These are phyloP conservation scores for Penicillium sp. DNA, from an alignment of 2,329 filamentous ascomycete species.

Conservation along the genomic window DNA sequence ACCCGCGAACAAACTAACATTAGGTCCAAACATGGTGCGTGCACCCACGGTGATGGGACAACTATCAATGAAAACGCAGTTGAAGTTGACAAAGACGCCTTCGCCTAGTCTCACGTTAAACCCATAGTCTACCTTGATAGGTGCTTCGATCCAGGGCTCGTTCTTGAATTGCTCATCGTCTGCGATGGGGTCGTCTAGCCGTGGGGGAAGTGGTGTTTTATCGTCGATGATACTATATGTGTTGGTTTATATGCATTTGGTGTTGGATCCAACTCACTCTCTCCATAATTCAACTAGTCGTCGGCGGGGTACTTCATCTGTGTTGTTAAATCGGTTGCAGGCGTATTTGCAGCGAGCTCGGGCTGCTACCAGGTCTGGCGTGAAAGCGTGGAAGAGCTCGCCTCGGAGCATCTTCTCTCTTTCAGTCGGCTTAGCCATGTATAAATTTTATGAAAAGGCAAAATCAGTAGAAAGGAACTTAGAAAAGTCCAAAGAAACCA, in stretches of 20 bases:
- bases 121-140: slow-evolving; percentile 72
- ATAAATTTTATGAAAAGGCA: not conserved
- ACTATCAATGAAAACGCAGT: slow-evolving; percentile 72
- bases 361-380: slow-evolving; percentile 60
- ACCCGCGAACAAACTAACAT: slow-evolving; percentile 69
- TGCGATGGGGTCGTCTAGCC: slow-evolving; percentile 53
- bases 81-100: slow-evolving; percentile 70
- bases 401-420: slow-evolving; percentile 56
- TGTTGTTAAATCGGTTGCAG: slow-evolving; percentile 60
- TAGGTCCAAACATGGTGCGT: slow-evolving; percentile 72
- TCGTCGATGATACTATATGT: slow-evolving; percentile 58
- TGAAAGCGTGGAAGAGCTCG: slow-evolving; percentile 71
- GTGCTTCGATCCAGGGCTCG: slow-evolving; percentile 65
- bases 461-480: too few relatives aligned
- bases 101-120: slow-evolving; percentile 66
- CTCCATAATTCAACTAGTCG: slow-evolving; percentile 63
- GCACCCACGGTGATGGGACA: slow-evolving; percentile 69
- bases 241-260: not conserved
- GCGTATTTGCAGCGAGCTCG: slow-evolving; percentile 61
- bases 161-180: slow-evolving; percentile 62
- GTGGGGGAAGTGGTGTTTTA: slow-evolving; percentile 59
- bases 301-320: slow-evolving; percentile 57
- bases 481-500: not conserved
- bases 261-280: slow-evolving; percentile 53
- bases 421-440: slow-evolving; percentile 25